phyloP scores from a whole-genome alignment of 495 filamentous ascomycete genomes.

The Aspergillus diversus region DNA sequence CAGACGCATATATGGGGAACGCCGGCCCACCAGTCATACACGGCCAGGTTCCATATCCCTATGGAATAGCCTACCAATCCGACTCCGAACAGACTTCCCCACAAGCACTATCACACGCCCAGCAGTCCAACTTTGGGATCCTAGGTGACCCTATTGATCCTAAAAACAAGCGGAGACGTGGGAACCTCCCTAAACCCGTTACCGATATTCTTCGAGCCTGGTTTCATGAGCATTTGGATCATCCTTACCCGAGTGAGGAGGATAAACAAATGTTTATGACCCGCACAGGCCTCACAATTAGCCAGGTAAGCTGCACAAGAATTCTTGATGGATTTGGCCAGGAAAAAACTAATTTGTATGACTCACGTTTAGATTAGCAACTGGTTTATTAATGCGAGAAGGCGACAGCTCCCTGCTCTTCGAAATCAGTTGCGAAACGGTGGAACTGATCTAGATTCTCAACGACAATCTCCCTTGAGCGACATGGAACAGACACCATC shows the following conservation, averaged over 20 bases:
- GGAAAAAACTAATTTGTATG: background rate
- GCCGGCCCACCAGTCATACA: slow-evolving; percentile 34
- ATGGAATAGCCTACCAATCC: slow-evolving; percentile 36
- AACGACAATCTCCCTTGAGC: slow-evolving; percentile 48
- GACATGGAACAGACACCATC: slow-evolving; percentile 42
- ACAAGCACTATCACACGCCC: slow-evolving; percentile 34
- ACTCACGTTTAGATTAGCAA: slow-evolving; percentile 71
- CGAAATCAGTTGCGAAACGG: slow-evolving; percentile 57
- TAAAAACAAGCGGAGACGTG: slow-evolving; percentile 66
- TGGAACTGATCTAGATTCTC: slow-evolving; percentile 37
- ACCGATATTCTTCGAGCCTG: slow-evolving; percentile 81
- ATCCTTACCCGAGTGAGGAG: slow-evolving; percentile 89
- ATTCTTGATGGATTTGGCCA: background rate
- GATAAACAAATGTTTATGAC: slow-evolving; percentile 83
- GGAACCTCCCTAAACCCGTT: slow-evolving; percentile 85
- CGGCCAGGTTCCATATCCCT: slow-evolving; percentile 33
- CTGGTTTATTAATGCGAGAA: slow-evolving; percentile 93
- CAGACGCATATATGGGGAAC: slow-evolving; percentile 31
- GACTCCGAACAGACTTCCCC: slow-evolving; percentile 41
- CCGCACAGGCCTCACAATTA: slow-evolving; percentile 76
- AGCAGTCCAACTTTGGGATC: slow-evolving; percentile 49
- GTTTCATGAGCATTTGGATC: slow-evolving; percentile 75
- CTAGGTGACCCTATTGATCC: slow-evolving; percentile 49
- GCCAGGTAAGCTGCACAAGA: slow-evolving; percentile 57
- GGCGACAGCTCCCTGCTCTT: slow-evolving; percentile 73